phyloP scores from a whole-genome alignment of 2,329 filamentous ascomycete genomes.

The Aspergillus aculeatus region DNA sequence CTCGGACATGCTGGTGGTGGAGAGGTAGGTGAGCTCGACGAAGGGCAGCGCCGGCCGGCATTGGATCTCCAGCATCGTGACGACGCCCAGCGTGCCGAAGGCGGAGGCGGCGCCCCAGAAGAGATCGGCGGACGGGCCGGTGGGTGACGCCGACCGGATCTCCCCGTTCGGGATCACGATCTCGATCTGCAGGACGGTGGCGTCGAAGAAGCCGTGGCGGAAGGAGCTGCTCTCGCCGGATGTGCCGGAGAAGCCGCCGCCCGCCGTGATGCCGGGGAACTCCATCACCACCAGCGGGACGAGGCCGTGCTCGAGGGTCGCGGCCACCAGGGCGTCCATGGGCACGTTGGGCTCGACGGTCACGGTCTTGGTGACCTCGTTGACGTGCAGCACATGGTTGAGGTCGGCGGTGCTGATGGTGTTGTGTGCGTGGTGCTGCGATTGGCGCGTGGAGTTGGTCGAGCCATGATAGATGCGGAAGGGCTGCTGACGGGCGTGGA shows the following conservation, averaged over 20 bases:
- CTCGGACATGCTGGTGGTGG: conserved; percentile 51
- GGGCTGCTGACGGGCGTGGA: conserved; percentile 53
- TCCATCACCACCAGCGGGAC: conserved; percentile 69
- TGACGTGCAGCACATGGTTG: conserved; percentile 61
- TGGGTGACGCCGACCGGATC: conserved; percentile 49
- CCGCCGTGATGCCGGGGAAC: conserved; percentile 67
- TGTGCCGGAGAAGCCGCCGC: conserved; percentile 66
- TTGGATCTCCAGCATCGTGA: conserved; percentile 60
- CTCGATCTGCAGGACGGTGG: conserved; percentile 61
- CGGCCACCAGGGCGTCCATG: conserved; percentile 64
- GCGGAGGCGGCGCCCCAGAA: conserved; percentile 60
- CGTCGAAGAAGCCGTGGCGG: conserved; percentile 65
- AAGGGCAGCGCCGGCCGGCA: conserved; percentile 53
- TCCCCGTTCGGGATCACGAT: conserved; percentile 62
- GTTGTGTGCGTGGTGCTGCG: conserved; percentile 43
- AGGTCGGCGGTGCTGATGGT: conserved; percentile 68
- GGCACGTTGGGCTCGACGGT: conserved; percentile 70
- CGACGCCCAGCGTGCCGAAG: conserved; percentile 61
- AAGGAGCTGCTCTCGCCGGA: conserved; percentile 68
- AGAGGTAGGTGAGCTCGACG: conserved; percentile 63
- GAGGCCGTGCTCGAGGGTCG: conserved; percentile 55
- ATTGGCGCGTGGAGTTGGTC: conserved; percentile 70
- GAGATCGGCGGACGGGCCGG: conserved; percentile 51
- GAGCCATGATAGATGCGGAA: conserved; percentile 77
- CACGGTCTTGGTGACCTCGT: conserved; percentile 53